phyloP scores from a whole-genome alignment of 805 yeast species.

The Metschnikowia lochheadii region DNA sequence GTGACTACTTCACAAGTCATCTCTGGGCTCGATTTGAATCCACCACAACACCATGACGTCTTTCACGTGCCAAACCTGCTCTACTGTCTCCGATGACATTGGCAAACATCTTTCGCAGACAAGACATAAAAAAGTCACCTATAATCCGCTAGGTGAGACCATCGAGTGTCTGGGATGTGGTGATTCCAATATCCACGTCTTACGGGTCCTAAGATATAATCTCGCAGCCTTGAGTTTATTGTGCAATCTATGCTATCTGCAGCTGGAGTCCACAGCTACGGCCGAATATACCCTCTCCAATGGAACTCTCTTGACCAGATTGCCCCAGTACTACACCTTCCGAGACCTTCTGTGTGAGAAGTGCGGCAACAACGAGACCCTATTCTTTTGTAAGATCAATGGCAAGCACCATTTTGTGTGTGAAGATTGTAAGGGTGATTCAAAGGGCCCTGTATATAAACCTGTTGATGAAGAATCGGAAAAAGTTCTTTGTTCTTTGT shows the following conservation, averaged over 20 bases:
- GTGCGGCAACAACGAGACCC: slow-evolving; percentile 37
- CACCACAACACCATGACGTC: neutral
- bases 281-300: slow-evolving; percentile 50
- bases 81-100: slow-evolving; percentile 32
- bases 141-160: slow-evolving; percentile 33
- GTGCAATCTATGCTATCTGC: slow-evolving; percentile 44
- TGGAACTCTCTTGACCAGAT: slow-evolving; percentile 50
- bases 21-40: neutral
- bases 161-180: slow-evolving; percentile 56
- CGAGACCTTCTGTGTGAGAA: slow-evolving; percentile 47
- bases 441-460: slow-evolving; percentile 2
- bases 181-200: slow-evolving; percentile 50
- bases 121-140: slow-evolving; percentile 43
- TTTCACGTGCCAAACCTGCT: slow-evolving; percentile 47
- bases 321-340: slow-evolving; percentile 44
- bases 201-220: slow-evolving; percentile 49
- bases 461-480: slow-evolving; percentile 46
- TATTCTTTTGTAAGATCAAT: slow-evolving; percentile 30
- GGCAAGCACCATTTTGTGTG: slow-evolving; percentile 36
- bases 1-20: neutral
- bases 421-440: slow-evolving; percentile 35
- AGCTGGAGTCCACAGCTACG: slow-evolving; percentile 32
- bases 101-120: slow-evolving; percentile 50
- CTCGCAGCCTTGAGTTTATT: slow-evolving; percentile 51
- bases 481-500: slow-evolving; percentile 41